Base-by-base conservation (phyloP, 305 asterid genomes). In the Withania somnifera region DNA sequence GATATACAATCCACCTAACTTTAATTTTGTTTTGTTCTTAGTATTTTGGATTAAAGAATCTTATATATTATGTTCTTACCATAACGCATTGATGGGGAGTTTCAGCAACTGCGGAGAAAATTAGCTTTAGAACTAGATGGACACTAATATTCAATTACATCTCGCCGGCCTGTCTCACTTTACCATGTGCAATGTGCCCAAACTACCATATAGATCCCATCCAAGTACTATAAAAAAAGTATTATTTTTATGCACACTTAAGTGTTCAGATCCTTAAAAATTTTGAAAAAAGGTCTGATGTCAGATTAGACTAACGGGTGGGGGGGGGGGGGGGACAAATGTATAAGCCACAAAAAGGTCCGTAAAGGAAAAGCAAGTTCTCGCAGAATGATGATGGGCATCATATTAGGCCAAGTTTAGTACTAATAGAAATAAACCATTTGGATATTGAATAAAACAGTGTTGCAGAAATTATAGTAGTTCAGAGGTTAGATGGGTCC, bases 161-260 rank as follows among this genome's bases (percentile, higher is more conserved):
- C 4, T 14, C 47, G 79, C 79, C 42, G 22, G 58, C 79, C 0
- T 73, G 10, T 47, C 26, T 15, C 20, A 47, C 76, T 26, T 82
- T 54, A 42, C 22, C 82, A 75, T 82, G 77, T 82, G 84, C 45
- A 15, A 54, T 82, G 84, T 82, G 19, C 22, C 67, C 57, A 8
- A 82, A 19, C 28, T 3, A 60, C 11, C 42, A 11, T 4, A 22
- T 30, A 60, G 40, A 47, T 47, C 81, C 42, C 81, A 26, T 26
- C 20, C 14, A 26, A 47, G 60, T 22, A 24, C 1, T 7, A 22
- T n/a, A 6, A 68, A 19, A 6, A 54, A 1, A 56, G 22, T 57
- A 20, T 40, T 20, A 2, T 69, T 69, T 69, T 42, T 6, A 42
- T 69, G 20, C 56, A 42, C 78, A 22, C n/a, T 40, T 20, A 22